Evolutionary conservation across 345 rosid species (phyloP).

Genomic region (Ceriops decandra): DNA sequence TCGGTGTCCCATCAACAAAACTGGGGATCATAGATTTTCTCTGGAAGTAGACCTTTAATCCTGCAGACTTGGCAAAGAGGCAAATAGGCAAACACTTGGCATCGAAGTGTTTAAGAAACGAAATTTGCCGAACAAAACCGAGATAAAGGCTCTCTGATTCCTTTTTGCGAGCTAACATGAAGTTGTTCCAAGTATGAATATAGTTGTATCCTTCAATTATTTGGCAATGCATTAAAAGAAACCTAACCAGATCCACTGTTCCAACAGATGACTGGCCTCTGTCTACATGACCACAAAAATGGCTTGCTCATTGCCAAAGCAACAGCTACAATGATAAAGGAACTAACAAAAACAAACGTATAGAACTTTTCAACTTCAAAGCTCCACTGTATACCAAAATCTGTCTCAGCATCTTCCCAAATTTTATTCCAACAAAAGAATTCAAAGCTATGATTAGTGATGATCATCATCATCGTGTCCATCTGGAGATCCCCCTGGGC

Average conservation of each 20-base stretch:
- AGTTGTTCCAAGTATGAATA: slow-evolving; percentile 36
- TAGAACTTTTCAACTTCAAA: slow-evolving; percentile 23
- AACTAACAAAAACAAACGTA: slow-evolving; percentile 30
- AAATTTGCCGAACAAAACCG: background rate
- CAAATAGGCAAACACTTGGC: too few relatives aligned
- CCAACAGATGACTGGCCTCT: slow-evolving; percentile 25
- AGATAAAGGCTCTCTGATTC: slow-evolving; percentile 16
- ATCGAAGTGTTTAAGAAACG: too few relatives aligned
- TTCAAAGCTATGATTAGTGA: slow-evolving; percentile 26
- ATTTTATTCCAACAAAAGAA: slow-evolving; percentile 19
- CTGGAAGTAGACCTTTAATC: too few relatives aligned
- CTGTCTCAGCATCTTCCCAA: slow-evolving; percentile 33
- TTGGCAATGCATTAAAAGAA: slow-evolving; percentile 28
- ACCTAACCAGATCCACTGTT: slow-evolving; percentile 28
- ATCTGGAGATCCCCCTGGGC: slow-evolving; percentile 86
- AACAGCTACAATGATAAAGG: slow-evolving; percentile 23
- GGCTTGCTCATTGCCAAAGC: slow-evolving; percentile 26
- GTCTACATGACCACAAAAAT: slow-evolving; percentile 24
- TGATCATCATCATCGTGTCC: slow-evolving; percentile 58
- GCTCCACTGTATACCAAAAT: slow-evolving; percentile 32
- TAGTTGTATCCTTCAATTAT: slow-evolving; percentile 37
- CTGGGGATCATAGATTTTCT: too few relatives aligned
- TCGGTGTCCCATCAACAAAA: too few relatives aligned
- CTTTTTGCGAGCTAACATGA: slow-evolving; percentile 3
- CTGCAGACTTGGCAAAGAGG: too few relatives aligned